Evolutionary conservation across 1,284 basidiomycete species (phyloP), one percentile per base, ranked within the genome.

Genomic region (Caloboletus inedulis): DNA sequence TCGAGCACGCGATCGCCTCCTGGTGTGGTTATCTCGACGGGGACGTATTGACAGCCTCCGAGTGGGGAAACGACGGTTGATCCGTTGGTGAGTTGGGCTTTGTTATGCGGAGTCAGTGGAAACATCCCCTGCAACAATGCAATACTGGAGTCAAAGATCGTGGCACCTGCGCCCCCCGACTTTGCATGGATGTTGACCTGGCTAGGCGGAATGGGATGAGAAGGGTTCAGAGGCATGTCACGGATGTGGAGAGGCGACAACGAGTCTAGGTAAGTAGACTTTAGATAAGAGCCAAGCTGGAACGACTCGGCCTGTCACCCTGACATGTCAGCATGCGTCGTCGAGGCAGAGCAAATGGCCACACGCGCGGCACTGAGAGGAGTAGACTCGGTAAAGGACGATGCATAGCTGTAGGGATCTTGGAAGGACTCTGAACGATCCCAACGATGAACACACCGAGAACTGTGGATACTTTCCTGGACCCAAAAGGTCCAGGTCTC

Each of bases 11-110:
- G 81, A 64, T 91, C 89, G 58, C 91, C 87, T 35, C 77, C 79
- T 40, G 89, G 86, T 60, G 91, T 84, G 43, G 91, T 81, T 33
- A 89, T 89, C 70, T 91, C 84, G 45, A 91, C 80, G 31, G 88
- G 87, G 53, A 91, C 78, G 58, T 91, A 92, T 70, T 91, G 88
- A 71, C 94, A 94, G 0, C 92, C 91, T 4, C 82, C 81, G 34
- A 92, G 78, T 21, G 89, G 89, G 27, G 89, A 84, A 14, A 82
- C 74, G 35, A 94, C 72, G 10, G 74, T 81, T 25, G 82, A 82
- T 62, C 85, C 89, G 63, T 94, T 91, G n/a, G 91, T 89, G 18
- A 93, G 81, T 44, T 77, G 73, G 54, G 86, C 84, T 63, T 77
- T 82, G 74, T 87, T 84, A 46, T 77, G 75, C 29, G 75, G 70